Percentiles rank a stretch among this genome's conserved stretches.
phyloP scores from a whole-genome alignment of 2,329 filamentous ascomycete species.

The Talaromyces sp. region DNA sequence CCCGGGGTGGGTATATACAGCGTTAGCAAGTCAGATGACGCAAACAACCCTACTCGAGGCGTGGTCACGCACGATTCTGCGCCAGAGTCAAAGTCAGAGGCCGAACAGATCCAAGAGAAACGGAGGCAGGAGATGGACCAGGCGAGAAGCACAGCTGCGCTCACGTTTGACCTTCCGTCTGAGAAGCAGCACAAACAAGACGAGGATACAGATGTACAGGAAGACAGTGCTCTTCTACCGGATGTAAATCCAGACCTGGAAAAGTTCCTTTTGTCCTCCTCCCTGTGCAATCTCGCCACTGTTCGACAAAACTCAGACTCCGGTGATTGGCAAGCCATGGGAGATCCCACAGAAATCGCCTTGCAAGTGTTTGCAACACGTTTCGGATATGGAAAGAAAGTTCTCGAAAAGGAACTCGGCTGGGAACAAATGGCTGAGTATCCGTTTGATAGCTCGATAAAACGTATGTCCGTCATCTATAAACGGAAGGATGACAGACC shows the following conservation, averaged over 20 bases:
- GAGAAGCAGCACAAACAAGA: slow-evolving; percentile 31
- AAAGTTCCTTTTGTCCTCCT: slow-evolving; percentile 49
- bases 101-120: slow-evolving; percentile 29
- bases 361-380: slow-evolving; percentile 62
- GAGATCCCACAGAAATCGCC: slow-evolving; percentile 64
- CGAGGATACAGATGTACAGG: slow-evolving; percentile 16
- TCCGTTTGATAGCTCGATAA: slow-evolving; percentile 60
- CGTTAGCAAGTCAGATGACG: slow-evolving; percentile 49
- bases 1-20: slow-evolving; percentile 49
- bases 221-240: slow-evolving; percentile 16
- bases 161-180: slow-evolving; percentile 60
- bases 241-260: slow-evolving; percentile 44
- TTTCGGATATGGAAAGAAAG: slow-evolving; percentile 49
- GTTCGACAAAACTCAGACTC: slow-evolving; percentile 42
- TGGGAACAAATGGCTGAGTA: slow-evolving; percentile 57
- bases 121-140: slow-evolving; percentile 48
- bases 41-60: slow-evolving; percentile 52
- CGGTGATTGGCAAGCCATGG: slow-evolving; percentile 51
- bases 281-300: slow-evolving; percentile 52
- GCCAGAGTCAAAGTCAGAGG: slow-evolving; percentile 25
- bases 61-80: slow-evolving; percentile 35
- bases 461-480: slow-evolving; percentile 63
- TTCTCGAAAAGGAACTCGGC: slow-evolving; percentile 32
- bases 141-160: slow-evolving; percentile 55
- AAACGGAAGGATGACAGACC: slow-evolving; percentile 23